Percentiles rank a stretch among this genome's conserved stretches.
phyloP scores from a whole-genome alignment of 805 yeast genomes.

The Vanderwaltozyma yarrowii region DNA sequence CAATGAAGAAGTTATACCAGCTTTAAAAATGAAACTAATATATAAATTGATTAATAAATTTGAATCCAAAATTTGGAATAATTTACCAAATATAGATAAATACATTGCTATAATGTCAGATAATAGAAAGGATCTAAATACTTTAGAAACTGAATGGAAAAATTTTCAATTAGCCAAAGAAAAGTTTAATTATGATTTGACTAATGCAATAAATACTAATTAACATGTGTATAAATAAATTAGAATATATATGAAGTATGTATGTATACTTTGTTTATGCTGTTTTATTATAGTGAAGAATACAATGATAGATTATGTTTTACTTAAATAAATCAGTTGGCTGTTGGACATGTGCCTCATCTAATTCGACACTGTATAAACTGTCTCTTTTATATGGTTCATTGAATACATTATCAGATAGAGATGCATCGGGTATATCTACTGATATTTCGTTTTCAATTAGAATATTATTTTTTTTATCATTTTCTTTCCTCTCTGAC shows the following conservation, averaged over 20 bases:
- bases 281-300: too few relatives aligned
- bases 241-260: too few relatives aligned
- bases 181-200: background rate
- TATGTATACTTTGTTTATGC: too few relatives aligned
- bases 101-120: slow-evolving; percentile 2
- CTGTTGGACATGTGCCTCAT: too few relatives aligned
- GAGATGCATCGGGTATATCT: background rate
- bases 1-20: too few relatives aligned
- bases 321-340: too few relatives aligned
- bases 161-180: slow-evolving; percentile 2
- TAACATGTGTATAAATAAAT: too few relatives aligned
- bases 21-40: background rate
- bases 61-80: background rate
- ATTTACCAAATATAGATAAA: slow-evolving; percentile 4
- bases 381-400: background rate
- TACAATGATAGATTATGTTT: too few relatives aligned
- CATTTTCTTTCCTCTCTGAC: too few relatives aligned
- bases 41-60: background rate
- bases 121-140: background rate
- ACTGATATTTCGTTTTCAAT: background rate
- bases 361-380: too few relatives aligned
- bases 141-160: slow-evolving; percentile 7
- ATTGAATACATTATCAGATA: background rate
- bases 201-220: too few relatives aligned
- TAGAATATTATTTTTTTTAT: too few relatives aligned